These are phyloP conservation scores for Fraxinus paxiana DNA, from an alignment of 305 asterid genomes.

Conservation along the genomic window DNA sequence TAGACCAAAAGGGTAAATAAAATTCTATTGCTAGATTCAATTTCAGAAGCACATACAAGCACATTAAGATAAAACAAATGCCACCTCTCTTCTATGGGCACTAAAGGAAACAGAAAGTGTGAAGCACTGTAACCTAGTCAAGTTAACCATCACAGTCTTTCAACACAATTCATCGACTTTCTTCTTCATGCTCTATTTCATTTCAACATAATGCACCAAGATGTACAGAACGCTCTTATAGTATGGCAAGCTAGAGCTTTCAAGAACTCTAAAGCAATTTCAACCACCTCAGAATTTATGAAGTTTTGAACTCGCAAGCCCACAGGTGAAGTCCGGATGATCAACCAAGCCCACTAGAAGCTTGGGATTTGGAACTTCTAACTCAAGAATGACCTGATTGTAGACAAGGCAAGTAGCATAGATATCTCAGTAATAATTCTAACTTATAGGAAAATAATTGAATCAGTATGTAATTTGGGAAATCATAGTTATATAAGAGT, in stretches of 20 bases:
- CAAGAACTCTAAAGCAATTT: not conserved
- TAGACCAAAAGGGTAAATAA: not conserved
- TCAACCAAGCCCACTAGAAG: conserved; percentile 50
- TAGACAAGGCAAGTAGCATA: not conserved
- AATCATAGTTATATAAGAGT: not conserved
- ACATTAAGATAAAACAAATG: not conserved
- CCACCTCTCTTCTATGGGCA: not conserved
- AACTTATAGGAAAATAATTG: not conserved
- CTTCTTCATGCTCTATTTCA: not conserved
- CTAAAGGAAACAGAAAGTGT: not conserved
- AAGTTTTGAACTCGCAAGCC: conserved; percentile 25
- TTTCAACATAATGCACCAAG: not conserved
- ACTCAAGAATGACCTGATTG: conserved; percentile 68
- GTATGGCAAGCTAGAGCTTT: not conserved
- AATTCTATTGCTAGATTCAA: not conserved
- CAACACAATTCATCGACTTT: not conserved
- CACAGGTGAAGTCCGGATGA: conserved; percentile 69
- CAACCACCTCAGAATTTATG: conserved; percentile 21
- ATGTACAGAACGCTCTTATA: not conserved
- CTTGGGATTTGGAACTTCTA: conserved; percentile 54
- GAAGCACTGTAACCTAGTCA: not conserved
- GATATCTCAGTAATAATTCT: conserved; percentile 4
- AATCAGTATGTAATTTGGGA: not conserved
- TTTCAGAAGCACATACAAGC: not conserved
- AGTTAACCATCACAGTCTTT: not conserved